Percentiles rank a stretch among this genome's conserved stretches.
phyloP scores from a whole-genome alignment of 1,284 basidiomycete species.

The Ceratorhiza oryzae-sativae region DNA sequence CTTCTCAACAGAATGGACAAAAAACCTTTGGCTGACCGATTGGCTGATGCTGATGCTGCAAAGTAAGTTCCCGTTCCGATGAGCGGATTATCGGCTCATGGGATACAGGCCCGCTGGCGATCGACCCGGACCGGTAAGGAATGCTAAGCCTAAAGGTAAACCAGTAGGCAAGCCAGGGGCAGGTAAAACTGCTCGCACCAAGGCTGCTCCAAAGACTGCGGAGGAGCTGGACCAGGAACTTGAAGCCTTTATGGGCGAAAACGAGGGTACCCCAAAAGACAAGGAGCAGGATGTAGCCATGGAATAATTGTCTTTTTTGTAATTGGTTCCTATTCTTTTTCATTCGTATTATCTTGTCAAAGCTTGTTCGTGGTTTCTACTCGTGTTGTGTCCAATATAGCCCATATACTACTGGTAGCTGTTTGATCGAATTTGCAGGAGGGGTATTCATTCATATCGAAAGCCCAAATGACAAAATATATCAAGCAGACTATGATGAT shows the following conservation, averaged over 20 bases:
- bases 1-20: slow-evolving; percentile 40
- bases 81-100: not conserved
- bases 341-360: not conserved
- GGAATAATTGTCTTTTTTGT: slow-evolving; percentile 8
- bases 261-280: slow-evolving; percentile 44
- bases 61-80: not conserved
- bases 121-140: slow-evolving; percentile 23
- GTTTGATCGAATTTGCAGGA: not conserved
- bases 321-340: slow-evolving; percentile 1
- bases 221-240: slow-evolving; percentile 90
- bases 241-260: slow-evolving; percentile 87
- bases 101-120: slow-evolving; percentile 4
- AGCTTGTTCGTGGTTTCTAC: not conserved
- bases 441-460: slow-evolving; percentile 4
- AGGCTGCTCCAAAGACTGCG: slow-evolving; percentile 61
- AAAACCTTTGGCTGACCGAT: slow-evolving; percentile 35
- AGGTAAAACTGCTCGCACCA: slow-evolving; percentile 4
- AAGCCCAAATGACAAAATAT: not conserved
- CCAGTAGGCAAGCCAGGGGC: slow-evolving; percentile 51
- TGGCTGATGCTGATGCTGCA: slow-evolving; percentile 28
- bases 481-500: slow-evolving; percentile 14
- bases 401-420: not conserved
- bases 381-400: not conserved
- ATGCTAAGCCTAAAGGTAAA: slow-evolving; percentile 7
- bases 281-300: slow-evolving; percentile 30